Evolutionary conservation across 106 monocot species (phyloP), one percentile per base, ranked within the genome.

Genomic region (Chionographis japonica): DNA sequence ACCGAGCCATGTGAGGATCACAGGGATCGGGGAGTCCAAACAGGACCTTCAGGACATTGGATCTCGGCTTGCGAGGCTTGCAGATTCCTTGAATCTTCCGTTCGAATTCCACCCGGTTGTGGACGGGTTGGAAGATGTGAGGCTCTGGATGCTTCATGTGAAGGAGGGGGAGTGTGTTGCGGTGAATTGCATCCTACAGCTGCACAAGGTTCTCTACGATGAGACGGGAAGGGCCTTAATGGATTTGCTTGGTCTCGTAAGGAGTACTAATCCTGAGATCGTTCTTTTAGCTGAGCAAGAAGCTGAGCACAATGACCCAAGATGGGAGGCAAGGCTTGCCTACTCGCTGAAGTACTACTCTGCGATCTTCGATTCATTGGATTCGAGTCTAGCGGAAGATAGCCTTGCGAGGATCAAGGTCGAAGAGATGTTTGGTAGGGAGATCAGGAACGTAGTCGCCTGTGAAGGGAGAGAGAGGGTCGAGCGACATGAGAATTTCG

Each of bases 101-200:
- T 89, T 92, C 49, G 84, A 92, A 69, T 97, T 92, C 73, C 95
- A 97, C 51, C 61, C 78, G 1, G 92, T 97, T 3, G 86, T 91
- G 4, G 95, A 97, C 54, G 40, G 80, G 42, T 64, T 92, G 42
- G 92, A 97, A 65, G 92, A 97, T 58, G 84, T 97, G 4, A 67
- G 95, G 78, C 89, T 97, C 8, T 97, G 95, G 95, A 97, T 97
- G 95, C 92, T 97, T 16, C 95, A 97, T 41, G 92, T 92, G 36
- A 97, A 89, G 71, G 74, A 80, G 53, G 69, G 78, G 4, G 95
- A 97, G 62, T 80, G 75, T 52, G 84, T 97, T 0, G 95, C 92
- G 2, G 95, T 92, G 58, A 97, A 92, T 65, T 89, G 86, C 58
- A 69, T 85, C 4, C 68, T 78, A 36, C 76, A 86, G 68, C 75